Conservation (phyloP, 768 basidiomycete species). For the Suillus bovinus region DNA sequence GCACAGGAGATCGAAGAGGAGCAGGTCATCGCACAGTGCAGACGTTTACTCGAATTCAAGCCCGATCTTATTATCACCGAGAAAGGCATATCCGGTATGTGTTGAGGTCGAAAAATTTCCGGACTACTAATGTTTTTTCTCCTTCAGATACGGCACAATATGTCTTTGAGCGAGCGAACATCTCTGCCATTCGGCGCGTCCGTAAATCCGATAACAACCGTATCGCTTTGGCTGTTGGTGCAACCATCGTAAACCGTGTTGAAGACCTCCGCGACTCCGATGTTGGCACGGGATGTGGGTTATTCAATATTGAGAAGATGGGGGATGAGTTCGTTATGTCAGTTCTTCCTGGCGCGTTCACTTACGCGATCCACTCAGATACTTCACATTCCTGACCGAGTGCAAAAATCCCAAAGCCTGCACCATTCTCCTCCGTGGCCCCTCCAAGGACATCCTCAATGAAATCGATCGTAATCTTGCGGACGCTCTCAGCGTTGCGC, state of each 20-base stretch:
- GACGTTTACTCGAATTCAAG: slow-evolving; percentile 87
- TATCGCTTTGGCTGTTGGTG: slow-evolving; percentile 92
- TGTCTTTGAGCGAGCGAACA: slow-evolving; percentile 80
- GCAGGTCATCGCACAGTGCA: slow-evolving; percentile 86
- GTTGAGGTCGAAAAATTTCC: background rate
- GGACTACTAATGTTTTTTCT: background rate
- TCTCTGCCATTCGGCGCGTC: slow-evolving; percentile 95
- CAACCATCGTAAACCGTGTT: slow-evolving; percentile 94
- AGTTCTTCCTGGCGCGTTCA: slow-evolving; percentile 4
- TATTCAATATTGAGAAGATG: slow-evolving; percentile 97
- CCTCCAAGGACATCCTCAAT: slow-evolving; percentile 97
- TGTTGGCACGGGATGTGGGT: slow-evolving; percentile 89
- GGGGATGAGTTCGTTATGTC: slow-evolving; percentile 75
- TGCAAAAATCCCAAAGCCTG: slow-evolving; percentile 93
- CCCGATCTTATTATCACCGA: slow-evolving; percentile 95
- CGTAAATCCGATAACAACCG: slow-evolving; percentile 99
- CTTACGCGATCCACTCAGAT: slow-evolving; percentile 46
- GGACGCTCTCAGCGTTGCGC: slow-evolving; percentile 96
- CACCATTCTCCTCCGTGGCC: slow-evolving; percentile 96
- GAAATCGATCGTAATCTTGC: slow-evolving; percentile 98
- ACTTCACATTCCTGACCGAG: slow-evolving; percentile 96
- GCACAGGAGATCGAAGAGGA: slow-evolving; percentile 96
- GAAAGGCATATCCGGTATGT: slow-evolving; percentile 93
- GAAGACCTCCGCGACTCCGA: slow-evolving; percentile 94
- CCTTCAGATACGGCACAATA: slow-evolving; percentile 87